Conservation (phyloP, 1,284 basidiomycete genomes). For the Schizophyllum commune region DNA sequence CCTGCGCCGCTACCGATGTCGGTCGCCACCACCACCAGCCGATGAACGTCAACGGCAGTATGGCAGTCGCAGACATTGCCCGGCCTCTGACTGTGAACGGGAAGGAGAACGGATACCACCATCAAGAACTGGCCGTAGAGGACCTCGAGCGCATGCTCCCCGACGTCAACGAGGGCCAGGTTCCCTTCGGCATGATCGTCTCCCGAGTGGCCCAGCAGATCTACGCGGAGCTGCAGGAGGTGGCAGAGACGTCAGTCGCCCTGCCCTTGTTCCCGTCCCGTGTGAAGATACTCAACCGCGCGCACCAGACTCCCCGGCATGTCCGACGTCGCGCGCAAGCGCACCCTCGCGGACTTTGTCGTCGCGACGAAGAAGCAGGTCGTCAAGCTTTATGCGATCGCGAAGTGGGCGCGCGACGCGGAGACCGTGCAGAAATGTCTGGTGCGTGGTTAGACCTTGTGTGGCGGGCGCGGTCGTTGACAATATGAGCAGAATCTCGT, state of each 20-base stretch:
- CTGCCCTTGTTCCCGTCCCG: not conserved
- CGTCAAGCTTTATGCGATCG: slow-evolving; percentile 83
- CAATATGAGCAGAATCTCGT: slow-evolving; percentile 63
- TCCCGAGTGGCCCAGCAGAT: slow-evolving; percentile 73
- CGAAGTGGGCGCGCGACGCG: slow-evolving; percentile 78
- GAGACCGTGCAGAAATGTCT: slow-evolving; percentile 78
- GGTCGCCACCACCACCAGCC: too few species aligned
- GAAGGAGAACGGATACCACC: not conserved
- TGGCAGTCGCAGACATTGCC: too few species aligned
- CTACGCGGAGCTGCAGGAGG: slow-evolving; percentile 76
- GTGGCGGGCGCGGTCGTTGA: not conserved
- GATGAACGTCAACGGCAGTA: too few species aligned
- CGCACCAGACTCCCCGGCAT: slow-evolving; percentile 67
- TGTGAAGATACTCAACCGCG: slow-evolving; percentile 1
- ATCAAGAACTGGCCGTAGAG: slow-evolving; percentile 45
- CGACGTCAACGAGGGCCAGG: slow-evolving; percentile 65
- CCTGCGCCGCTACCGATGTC: too few species aligned
- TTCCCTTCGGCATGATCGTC: slow-evolving; percentile 68
- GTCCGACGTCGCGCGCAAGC: slow-evolving; percentile 76
- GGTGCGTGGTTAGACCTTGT: slow-evolving; percentile 32
- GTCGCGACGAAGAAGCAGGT: slow-evolving; percentile 84
- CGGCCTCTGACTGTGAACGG: too few species aligned
- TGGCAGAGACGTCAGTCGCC: slow-evolving; percentile 74
- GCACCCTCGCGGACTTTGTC: slow-evolving; percentile 80
- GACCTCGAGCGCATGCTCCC: slow-evolving; percentile 72